phyloP scores from a whole-genome alignment of 306 rosid genomes.

The Castanea crenata region DNA sequence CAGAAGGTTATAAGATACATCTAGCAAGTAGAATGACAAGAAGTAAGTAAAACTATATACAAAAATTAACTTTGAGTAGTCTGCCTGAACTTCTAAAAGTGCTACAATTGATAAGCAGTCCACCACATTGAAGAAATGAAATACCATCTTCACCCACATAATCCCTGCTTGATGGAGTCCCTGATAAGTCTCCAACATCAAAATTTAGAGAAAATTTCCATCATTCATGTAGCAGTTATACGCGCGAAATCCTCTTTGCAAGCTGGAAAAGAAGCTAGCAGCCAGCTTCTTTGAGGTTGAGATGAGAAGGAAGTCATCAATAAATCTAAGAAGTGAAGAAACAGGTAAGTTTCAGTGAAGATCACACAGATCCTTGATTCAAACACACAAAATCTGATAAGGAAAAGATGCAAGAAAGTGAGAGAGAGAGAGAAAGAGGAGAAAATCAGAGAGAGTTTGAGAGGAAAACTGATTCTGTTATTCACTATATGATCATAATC shows the following conservation, averaged over 20 bases:
- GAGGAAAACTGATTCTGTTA: too few relatives aligned
- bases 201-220: constrained; percentile 69
- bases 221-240: constrained; percentile 91
- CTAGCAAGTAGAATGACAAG: constrained; percentile 1
- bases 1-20: not conserved
- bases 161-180: constrained; percentile 41
- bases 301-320: constrained; percentile 78
- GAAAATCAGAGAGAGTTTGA: too few relatives aligned
- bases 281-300: constrained; percentile 83
- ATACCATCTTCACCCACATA: constrained; percentile 47
- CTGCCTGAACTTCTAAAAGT: constrained; percentile 83
- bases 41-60: not conserved
- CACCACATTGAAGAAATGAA: constrained; percentile 83
- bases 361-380: too few relatives aligned
- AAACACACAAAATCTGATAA: too few relatives aligned
- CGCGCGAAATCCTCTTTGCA: constrained; percentile 70
- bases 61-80: constrained; percentile 66
- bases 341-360: not conserved
- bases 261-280: constrained; percentile 54
- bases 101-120: constrained; percentile 76
- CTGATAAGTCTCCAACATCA: constrained; percentile 38
- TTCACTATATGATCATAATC: too few relatives aligned
- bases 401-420: too few relatives aligned
- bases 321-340: constrained; percentile 56
- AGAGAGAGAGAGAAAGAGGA: too few relatives aligned